Evolutionary conservation across 768 basidiomycete genomes (phyloP), one percentile per base, ranked within the genome.

Genomic region (Leccinum rimulosum): DNA sequence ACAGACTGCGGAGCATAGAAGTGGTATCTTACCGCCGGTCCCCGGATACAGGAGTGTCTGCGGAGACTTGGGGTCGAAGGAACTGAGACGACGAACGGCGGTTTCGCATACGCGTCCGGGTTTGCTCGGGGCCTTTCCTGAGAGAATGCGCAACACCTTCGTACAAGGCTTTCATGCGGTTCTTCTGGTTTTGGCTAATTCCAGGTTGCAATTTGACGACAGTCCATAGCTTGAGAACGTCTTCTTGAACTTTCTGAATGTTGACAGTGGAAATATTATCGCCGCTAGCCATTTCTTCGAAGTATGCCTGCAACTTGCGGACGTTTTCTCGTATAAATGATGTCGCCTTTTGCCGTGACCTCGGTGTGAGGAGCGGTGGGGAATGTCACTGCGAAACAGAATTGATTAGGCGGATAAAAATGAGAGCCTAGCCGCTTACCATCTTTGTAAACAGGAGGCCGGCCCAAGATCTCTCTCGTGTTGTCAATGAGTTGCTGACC

Each of bases 291-390:
- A 99, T 99, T 76, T 99, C 95, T 68, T 95, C 87, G 55, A 93
- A 97, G 67, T 99, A 99, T 2, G 94, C 93, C 75, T 99, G 97
- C 48, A 99, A 82, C 77, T 98, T 98, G 67, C 97, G 89, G 49
- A 98, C 96, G 58, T 93, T 92, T 71, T 96, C 91, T 52, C 97
- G 92, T 60, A 93, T 95, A 95, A 56, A 97, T 81, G 64, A 99
- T 95, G 56, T 98, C 95, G 25, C 97, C 97, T 77, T 92, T 93
- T 51, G 84, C 86, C 10, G 87, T 93, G 66, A 99, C 90, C 71
- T 95, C 93, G 7, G 96, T 98, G 68, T 88, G 86, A 36, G 97
- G 97, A 9, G 96, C 97, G 38, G 96, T 98, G 3, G 97, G 97
- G 86, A 99, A 97, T 19, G 96, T 98, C 28, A 99, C 92, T 93